Conservation (phyloP, 768 basidiomycete genomes). For the Boletus fagicola region DNA sequence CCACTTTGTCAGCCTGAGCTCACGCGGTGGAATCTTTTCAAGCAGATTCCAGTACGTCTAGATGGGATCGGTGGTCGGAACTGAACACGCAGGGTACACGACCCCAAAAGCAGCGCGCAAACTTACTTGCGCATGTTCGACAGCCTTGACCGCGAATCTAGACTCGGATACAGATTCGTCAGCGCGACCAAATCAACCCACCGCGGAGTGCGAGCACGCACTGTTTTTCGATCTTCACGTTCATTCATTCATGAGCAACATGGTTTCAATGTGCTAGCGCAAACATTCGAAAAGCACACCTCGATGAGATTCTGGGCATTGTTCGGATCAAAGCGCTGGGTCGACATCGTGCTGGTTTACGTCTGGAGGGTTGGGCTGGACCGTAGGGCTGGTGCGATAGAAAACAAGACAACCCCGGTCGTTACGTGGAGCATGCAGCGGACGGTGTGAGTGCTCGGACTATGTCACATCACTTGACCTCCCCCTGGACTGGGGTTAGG, state of each 20-base stretch:
- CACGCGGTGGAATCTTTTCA: slow-evolving; percentile 71
- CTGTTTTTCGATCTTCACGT: slow-evolving; percentile 96
- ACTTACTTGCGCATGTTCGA: slow-evolving; percentile 91
- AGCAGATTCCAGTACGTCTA: slow-evolving; percentile 96
- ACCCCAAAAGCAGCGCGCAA: slow-evolving; percentile 8
- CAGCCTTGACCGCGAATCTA: slow-evolving; percentile 70
- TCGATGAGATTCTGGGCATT: slow-evolving; percentile 90
- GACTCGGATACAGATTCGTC: slow-evolving; percentile 9
- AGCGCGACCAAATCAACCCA: slow-evolving; percentile 4
- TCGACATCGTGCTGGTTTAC: slow-evolving; percentile 41
- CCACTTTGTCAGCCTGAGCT: slow-evolving; percentile 81
- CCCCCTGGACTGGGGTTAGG: slow-evolving; percentile 25
- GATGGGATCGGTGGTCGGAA: slow-evolving; percentile 10
- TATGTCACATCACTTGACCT: no score
- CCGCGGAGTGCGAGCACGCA: slow-evolving; percentile 39
- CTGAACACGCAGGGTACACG: slow-evolving; percentile 2
- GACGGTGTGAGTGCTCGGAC: slow-evolving; percentile 2
- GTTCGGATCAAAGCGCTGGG: slow-evolving; percentile 73
- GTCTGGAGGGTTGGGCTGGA: slow-evolving; percentile 10
- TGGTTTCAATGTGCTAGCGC: slow-evolving; percentile 17
- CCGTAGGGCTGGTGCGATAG: not conserved
- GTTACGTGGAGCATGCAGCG: not conserved
- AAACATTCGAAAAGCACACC: slow-evolving; percentile 43
- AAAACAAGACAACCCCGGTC: slow-evolving; percentile 1
- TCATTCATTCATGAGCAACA: slow-evolving; percentile 17